phyloP scores from a whole-genome alignment of 805 yeast species.

The Scheffersomyces lignosus region DNA sequence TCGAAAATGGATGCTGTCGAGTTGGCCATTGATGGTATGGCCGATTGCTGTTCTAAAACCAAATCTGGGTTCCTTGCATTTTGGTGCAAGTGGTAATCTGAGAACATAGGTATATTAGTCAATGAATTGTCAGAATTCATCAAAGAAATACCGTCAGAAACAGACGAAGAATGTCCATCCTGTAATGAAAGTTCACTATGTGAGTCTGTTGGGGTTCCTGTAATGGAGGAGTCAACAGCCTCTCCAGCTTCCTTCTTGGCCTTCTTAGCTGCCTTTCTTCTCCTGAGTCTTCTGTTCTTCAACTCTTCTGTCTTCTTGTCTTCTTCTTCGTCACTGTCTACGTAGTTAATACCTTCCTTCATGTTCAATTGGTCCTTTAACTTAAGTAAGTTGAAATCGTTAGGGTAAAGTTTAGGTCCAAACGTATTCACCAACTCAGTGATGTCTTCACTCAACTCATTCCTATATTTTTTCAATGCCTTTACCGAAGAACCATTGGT shows the following conservation, averaged over 20 bases:
- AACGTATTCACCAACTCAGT: slow-evolving; percentile 75
- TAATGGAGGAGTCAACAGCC: slow-evolving; percentile 4
- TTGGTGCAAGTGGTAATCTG: slow-evolving; percentile 45
- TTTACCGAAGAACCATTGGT: slow-evolving; percentile 56
- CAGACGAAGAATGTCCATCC: slow-evolving; percentile 35
- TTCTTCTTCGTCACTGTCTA: slow-evolving; percentile 50
- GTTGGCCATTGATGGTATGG: slow-evolving; percentile 24
- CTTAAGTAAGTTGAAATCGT: slow-evolving; percentile 66
- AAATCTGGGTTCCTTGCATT: slow-evolving; percentile 24
- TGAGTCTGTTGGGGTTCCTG: slow-evolving; percentile 11
- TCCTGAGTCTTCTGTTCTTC: slow-evolving; percentile 41
- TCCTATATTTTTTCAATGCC: slow-evolving; percentile 62
- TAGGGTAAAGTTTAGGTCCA: slow-evolving; percentile 82
- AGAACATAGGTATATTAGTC: slow-evolving; percentile 64
- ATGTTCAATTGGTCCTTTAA: slow-evolving; percentile 39
- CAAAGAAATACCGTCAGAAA: slow-evolving; percentile 61
- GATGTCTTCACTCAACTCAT: slow-evolving; percentile 65
- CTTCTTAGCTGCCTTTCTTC: slow-evolving; percentile 21
- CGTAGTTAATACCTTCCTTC: slow-evolving; percentile 24
- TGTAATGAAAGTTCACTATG: slow-evolving; percentile 19
- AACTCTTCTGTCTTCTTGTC: slow-evolving; percentile 49
- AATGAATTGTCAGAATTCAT: slow-evolving; percentile 61
- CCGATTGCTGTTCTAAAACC: slow-evolving; percentile 22
- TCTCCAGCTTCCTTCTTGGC: slow-evolving; percentile 9
- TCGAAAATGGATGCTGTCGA: slow-evolving; percentile 34